Percentiles rank a stretch among this genome's conserved stretches.
These are phyloP conservation scores for Pistacia atlantica DNA, from an alignment of 345 rosid genomes.

Conservation along the genomic window DNA sequence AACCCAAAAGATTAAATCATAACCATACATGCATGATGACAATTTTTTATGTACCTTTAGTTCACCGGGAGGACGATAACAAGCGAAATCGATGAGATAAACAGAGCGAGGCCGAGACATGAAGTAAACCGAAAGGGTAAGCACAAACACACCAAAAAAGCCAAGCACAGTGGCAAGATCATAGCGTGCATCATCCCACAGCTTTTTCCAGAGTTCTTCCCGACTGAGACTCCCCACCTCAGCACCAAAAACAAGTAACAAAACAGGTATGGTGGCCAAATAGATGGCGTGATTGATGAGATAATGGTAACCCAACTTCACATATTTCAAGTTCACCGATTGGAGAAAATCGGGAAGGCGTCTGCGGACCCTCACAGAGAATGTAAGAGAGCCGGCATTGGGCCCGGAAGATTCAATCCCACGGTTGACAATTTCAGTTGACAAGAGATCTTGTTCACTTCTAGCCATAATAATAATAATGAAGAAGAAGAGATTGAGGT, in stretches of 20 bases:
- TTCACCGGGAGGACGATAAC: slow-evolving; percentile 72
- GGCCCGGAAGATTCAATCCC: slow-evolving; percentile 92
- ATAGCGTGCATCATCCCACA: slow-evolving; percentile 74
- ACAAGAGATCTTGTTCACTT: slow-evolving; percentile 74
- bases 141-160: slow-evolving; percentile 60
- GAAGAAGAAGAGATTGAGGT: slow-evolving; percentile 10
- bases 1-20: too few relatives aligned
- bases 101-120: slow-evolving; percentile 85
- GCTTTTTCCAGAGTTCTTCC: slow-evolving; percentile 83
- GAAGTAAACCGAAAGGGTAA: slow-evolving; percentile 75
- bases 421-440: slow-evolving; percentile 91
- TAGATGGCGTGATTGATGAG: slow-evolving; percentile 93
- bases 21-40: not conserved
- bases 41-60: slow-evolving; percentile 57
- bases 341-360: slow-evolving; percentile 93
- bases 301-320: slow-evolving; percentile 90
- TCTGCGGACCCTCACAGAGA: slow-evolving; percentile 90
- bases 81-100: slow-evolving; percentile 85
- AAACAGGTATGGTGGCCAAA: slow-evolving; percentile 83
- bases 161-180: slow-evolving; percentile 78
- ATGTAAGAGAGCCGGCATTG: slow-evolving; percentile 79
- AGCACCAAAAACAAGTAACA: slow-evolving; percentile 80
- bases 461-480: slow-evolving; percentile 30
- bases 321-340: slow-evolving; percentile 93
- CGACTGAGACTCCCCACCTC: slow-evolving; percentile 82